phyloP scores from a whole-genome alignment of 305 asterid genomes.

The Euphrasia arctica region DNA sequence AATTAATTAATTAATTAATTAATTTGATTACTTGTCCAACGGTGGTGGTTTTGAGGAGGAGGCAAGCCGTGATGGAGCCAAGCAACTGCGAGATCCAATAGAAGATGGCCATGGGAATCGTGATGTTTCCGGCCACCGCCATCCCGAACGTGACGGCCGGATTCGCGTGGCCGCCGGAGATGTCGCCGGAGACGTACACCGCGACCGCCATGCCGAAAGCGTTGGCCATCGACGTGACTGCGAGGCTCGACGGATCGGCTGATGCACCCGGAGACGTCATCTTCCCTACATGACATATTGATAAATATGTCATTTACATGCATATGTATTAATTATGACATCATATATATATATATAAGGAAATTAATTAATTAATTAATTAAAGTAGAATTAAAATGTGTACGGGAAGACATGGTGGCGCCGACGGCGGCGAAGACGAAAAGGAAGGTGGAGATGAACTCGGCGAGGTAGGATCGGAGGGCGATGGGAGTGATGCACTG shows the following conservation, averaged over 20 bases:
- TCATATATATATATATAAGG: too few relatives aligned
- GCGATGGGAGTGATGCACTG: constrained; percentile 61
- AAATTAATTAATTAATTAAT: too few relatives aligned
- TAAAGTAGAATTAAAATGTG: too few relatives aligned
- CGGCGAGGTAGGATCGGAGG: constrained; percentile 72
- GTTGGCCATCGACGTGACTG: constrained; percentile 46
- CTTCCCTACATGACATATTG: too few relatives aligned
- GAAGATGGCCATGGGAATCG: constrained; percentile 58
- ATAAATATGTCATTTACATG: background rate
- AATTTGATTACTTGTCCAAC: constrained; percentile 67
- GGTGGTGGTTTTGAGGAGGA: constrained; percentile 49
- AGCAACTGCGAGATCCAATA: constrained; percentile 73
- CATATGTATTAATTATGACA: too few relatives aligned
- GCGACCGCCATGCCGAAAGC: constrained; percentile 64
- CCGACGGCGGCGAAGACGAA: constrained; percentile 80
- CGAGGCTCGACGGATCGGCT: constrained; percentile 47
- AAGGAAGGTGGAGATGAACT: constrained; percentile 79
- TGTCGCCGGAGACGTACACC: constrained; percentile 52
- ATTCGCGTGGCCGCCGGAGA: constrained; percentile 91
- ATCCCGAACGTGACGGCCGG: constrained; percentile 87
- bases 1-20: too few relatives aligned
- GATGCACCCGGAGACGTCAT: constrained; percentile 39
- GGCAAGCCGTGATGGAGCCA: constrained; percentile 73
- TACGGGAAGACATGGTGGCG: constrained; percentile 61
- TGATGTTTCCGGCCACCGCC: constrained; percentile 80